Percentiles rank a stretch among this genome's conserved stretches.
Evolutionary conservation across 2,329 filamentous ascomycete species (phyloP).

Genomic region (Aspergillus melleus): DNA sequence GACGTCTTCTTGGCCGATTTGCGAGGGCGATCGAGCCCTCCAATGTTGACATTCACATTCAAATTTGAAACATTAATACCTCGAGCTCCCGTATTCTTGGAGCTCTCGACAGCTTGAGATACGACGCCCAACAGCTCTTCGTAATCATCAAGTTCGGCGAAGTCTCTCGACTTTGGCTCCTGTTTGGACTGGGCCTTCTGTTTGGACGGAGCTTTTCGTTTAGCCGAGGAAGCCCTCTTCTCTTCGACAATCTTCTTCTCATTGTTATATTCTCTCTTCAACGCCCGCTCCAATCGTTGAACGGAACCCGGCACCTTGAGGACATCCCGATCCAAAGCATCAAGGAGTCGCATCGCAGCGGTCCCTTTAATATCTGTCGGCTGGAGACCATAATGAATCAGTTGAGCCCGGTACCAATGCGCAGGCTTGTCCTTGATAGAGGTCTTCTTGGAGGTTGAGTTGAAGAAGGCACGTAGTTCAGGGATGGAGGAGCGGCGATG

Average conservation of each 20-base stretch:
- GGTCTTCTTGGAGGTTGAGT: constrained; percentile 7
- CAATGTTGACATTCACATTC: constrained; percentile 39
- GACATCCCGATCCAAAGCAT: constrained; percentile 52
- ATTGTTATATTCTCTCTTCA: constrained; percentile 57
- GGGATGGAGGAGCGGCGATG: constrained; percentile 48
- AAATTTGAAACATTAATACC: constrained; percentile 28
- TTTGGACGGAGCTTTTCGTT: too few species aligned
- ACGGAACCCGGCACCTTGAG: constrained; percentile 54
- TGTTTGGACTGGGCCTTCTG: too few species aligned
- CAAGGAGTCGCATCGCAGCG: constrained; percentile 60
- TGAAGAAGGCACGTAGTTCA: constrained; percentile 50
- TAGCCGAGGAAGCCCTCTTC: neutral
- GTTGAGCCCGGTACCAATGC: constrained; percentile 64
- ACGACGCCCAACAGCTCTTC: neutral
- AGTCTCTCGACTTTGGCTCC: too few species aligned
- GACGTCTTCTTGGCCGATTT: neutral
- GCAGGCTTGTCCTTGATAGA: constrained; percentile 52
- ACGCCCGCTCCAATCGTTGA: constrained; percentile 50
- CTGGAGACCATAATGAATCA: constrained; percentile 62
- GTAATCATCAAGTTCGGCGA: too few species aligned
- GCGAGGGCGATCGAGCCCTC: too few species aligned
- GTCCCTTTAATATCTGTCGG: constrained; percentile 59
- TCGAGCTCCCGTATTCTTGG: neutral
- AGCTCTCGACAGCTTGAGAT: neutral
- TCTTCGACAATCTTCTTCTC: neutral